Evolutionary conservation across 768 basidiomycete species (phyloP), one percentile per base, ranked within the genome.

Genomic region (Saitozyma sp.): DNA sequence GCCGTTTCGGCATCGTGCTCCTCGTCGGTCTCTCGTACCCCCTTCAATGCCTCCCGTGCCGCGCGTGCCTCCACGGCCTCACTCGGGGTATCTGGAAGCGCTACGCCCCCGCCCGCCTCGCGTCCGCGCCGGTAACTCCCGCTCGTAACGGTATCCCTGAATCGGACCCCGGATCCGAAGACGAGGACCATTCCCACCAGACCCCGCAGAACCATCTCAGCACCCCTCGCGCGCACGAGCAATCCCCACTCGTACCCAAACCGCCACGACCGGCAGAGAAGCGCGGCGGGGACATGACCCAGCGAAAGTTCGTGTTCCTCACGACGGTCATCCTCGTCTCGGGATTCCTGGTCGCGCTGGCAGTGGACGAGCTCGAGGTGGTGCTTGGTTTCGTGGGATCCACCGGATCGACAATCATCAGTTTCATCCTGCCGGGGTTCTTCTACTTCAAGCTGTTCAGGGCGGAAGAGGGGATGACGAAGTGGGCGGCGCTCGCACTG

Each of bases 371-470:
- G 66, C 58, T 79, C 54, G 78, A 77, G 63, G 68, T 74, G 51
- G 95, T 98, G 13, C 83, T 98, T 41, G 91, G 92, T 5, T 96
- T 99, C 75, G 95, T 99, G 43, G 96, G 96, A 1, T 89, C 92
- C 20, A 97, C 93, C 0, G 96, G 96, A 11, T 95, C 92, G 13
- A 96, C 94, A 29, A 95, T 93, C 17, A 92, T 98, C 62, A 93
- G 91, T 1, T 98, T 97, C 81, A 96, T 98, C 73, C 84, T 96
- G 42, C 94, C 93, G 0, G 93, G 92, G 1, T 80, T 93, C 54
- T 89, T 96, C 75, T 96, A 90, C 82, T 97, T 91, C 88, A 88
- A 90, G 86, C 83, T 95, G 66, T 87, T 89, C 63, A 86, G 87
- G 63, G 79, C 86, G 55, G 88, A 92, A 71, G 81, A 83, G 8